Evolutionary conservation across 2,329 filamentous ascomycete genomes (phyloP), one percentile per base, ranked within the genome.

Genomic region (Sarocladium oryzae): DNA sequence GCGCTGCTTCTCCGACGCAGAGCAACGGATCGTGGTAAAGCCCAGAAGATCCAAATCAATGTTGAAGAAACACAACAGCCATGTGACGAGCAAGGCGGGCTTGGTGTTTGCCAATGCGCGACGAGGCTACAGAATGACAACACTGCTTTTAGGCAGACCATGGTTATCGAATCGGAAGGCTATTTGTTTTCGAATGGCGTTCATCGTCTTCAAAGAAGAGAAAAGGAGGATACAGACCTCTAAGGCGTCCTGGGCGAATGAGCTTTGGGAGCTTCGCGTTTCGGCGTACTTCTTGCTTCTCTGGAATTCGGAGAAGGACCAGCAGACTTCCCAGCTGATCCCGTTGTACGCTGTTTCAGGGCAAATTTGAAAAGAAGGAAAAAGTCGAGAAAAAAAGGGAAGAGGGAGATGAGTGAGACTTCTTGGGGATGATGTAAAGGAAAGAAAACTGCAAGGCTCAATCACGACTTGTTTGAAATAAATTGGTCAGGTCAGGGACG

Each of bases 1-100:
- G 26, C 16, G 28, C 26, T 15, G 43, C 26, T 26, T 48, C 43
- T 5, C 43, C 43, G 13, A 48, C 43, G 9, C 43, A 48, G n/a
- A 48, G 43, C 28, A 16, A 48, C 18, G 43, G 26, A 48, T 48
- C 43, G 3, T 48, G 43, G 43, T 48, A 18, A 48, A 33, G 4
- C 8, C 2, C 16, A 3, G 6, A 21, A 30, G 13, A 16, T n/a
- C n/a, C n/a, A n/a, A n/a, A n/a, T n/a, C n/a, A n/a, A n/a, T n/a
- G n/a, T n/a, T n/a, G n/a, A n/a, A n/a, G n/a, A n/a, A n/a, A n/a
- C n/a, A n/a, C n/a, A n/a, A n/a, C n/a, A n/a, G n/a, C n/a, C n/a
- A n/a, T 45, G 21, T 16, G 21, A 41, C 13, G 28, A 41, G 37
- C 10, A 7, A 21, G 37, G 23, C 35, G n/a, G n/a, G n/a, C n/a